Base-by-base conservation (phyloP, 495 filamentous ascomycete genomes). In the Halenospora varia region DNA sequence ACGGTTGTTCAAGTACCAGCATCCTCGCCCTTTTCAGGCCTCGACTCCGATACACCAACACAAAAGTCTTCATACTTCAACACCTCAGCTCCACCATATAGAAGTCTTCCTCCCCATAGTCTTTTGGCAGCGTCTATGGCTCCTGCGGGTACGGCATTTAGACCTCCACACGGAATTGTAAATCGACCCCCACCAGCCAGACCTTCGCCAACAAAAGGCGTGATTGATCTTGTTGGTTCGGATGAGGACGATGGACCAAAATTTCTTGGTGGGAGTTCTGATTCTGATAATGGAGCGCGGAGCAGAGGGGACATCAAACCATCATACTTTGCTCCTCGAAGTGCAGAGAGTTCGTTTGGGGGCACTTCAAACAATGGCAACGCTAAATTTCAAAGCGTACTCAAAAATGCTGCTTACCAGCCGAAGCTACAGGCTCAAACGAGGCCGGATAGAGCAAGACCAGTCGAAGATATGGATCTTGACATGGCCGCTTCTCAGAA, bases 101-200 rank as follows among this genome's bases (percentile, higher is more conserved):
- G 25, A 49, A 39, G 15, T 40, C 13, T 20, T 20, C 39, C 64
- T 47, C 29, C 64, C 26, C 58, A 51, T 46, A n/a, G 55, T 41
- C 58, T n/a, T 17, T 18, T 66, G n/a, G 56, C 63, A 41, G 35
- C 53, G 46, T 51, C 35, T 19, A 88, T 96, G 78, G 89, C 89
- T 8, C 92, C 92, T 17, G 82, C 84, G 42, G 92, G 92, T 11
- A 95, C 90, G 3, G 70, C 74, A 15, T 92, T 87, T 62, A 80
- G 79, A 42, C 75, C 81, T 45, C 89, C 87, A 50, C 58, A 65
- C 13, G 70, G 63, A 6, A 63, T 72, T 10, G 61, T 61, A 6
- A 53, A 57, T 19, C 56, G 61, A 20, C 66, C 51, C 41, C 56
- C n/a, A 66, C 64, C 40, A 26, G 48, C 22, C 4, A 35, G 13